These are phyloP conservation scores for Eucalyptus regnans DNA, from an alignment of 345 rosid genomes.

Conservation along the genomic window DNA sequence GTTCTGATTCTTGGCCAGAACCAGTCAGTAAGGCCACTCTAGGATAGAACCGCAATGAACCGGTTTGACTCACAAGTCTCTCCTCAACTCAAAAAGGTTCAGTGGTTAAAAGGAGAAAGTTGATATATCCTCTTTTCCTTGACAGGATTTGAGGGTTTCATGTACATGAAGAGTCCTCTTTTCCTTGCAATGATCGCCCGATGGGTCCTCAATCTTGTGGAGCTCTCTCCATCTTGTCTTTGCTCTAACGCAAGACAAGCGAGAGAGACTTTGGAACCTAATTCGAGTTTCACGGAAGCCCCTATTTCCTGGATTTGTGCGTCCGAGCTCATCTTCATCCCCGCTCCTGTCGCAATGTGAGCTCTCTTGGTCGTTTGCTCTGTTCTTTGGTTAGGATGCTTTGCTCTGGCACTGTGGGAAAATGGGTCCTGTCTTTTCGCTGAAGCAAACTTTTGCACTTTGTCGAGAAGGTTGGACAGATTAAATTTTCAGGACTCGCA, in stretches of 20 bases:
- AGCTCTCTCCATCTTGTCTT: background rate
- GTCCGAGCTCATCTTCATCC: background rate
- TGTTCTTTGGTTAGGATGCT: background rate
- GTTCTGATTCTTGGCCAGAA: background rate
- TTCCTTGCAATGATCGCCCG: background rate
- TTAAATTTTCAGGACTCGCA: slow-evolving; percentile 29
- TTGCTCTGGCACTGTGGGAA: background rate
- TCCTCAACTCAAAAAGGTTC: slow-evolving; percentile 9
- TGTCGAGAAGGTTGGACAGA: slow-evolving; percentile 27
- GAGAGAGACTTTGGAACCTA: background rate
- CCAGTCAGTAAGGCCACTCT: background rate
- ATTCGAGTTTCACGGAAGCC: background rate
- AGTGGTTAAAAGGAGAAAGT: slow-evolving; percentile 15
- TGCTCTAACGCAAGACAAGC: background rate
- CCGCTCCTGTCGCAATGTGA: background rate
- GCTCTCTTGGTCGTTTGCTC: slow-evolving; percentile 7
- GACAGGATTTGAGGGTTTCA: background rate
- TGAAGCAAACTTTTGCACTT: background rate
- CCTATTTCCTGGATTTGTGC: background rate
- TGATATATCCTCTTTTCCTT: slow-evolving; percentile 10
- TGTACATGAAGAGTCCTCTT: background rate
- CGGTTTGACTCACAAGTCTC: background rate
- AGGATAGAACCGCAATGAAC: background rate
- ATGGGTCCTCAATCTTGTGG: background rate
- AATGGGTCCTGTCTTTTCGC: background rate